Base-by-base conservation (phyloP, 371 early-diverging fungal species). In the Entomophthora muscae region DNA sequence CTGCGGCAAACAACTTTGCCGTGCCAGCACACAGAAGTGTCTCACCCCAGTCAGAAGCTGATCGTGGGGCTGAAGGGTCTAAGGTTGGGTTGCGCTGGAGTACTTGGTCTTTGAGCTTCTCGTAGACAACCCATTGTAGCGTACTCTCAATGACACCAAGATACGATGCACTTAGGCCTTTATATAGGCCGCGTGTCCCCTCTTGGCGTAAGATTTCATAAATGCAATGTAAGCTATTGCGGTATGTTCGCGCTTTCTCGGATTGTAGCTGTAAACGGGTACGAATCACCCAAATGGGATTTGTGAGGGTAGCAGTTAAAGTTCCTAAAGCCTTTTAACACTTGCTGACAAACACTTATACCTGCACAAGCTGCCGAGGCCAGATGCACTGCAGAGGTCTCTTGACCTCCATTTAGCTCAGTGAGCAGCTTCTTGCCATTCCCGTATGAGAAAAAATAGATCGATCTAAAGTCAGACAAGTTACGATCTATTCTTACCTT, bases 211-310 rank as follows among this genome's bases (percentile, higher is more conserved):
- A 23, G 1, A 95, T 84, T 30, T 74, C 69, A 12, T 71, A 60
- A 0, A 83, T 64, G 66, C 95, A 94, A 61, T 91, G 83, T 24
- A 87, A 64, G 63, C 86, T 86, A 74, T 82, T 90, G 52, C 72
- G 72, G 72, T 94, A 93, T 56, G 71, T 63, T 31, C 72, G 68
- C 0, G 67, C 67, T 1, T 72, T 69, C 28, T 64, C 53, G 2
- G 59, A 64, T 72, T 89, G 89, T 57, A 95, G 75, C 71, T 95
- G 96, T 80, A 97, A 85, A 62, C 98, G 74, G 0, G 96, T 97
- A 69, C 94, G 95, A 57, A 95, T 82, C 57, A 95, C 80, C 98
- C 98, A 97, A 3, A 97, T 93, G 0, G 98, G 98, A 69, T 92
- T 95, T 7, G 96, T 93, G 12, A 74, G 73, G 0, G 88, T 82